Evolutionary conservation across 148 eudicot species (phyloP).

Genomic region (Camellia lanceoleosa): DNA sequence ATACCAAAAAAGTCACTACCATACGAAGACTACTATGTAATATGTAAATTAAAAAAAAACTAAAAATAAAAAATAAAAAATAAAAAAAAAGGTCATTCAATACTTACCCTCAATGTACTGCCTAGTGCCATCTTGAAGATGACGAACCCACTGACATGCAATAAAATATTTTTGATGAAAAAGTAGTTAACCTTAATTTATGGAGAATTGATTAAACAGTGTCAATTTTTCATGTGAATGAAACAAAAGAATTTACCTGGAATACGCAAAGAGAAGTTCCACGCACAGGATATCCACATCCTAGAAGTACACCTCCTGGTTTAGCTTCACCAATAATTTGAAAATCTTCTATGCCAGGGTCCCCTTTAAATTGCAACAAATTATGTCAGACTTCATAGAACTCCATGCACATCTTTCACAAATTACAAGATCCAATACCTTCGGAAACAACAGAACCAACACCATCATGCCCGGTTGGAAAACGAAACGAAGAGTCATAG

Average conservation of each 20-base stretch:
- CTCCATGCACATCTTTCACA: not conserved
- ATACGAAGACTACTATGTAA: too few relatives aligned
- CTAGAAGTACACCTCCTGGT: conserved; percentile 77
- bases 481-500: conserved; percentile 25
- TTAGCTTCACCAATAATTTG: conserved; percentile 86
- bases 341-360: conserved; percentile 85
- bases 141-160: conserved; percentile 82
- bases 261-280: conserved; percentile 93
- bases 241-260: conserved; percentile 50
- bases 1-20: too few relatives aligned
- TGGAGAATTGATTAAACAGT: not conserved
- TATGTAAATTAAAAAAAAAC: too few relatives aligned
- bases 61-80: not conserved
- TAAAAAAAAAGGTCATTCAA: not conserved
- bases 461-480: conserved; percentile 24
- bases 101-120: conserved; percentile 84
- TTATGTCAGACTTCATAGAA: conserved; percentile 14
- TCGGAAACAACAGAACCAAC: conserved; percentile 27
- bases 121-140: conserved; percentile 94
- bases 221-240: not conserved
- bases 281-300: conserved; percentile 83
- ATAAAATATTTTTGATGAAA: conserved; percentile 11
- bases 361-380: conserved; percentile 41
- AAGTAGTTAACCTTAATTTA: conserved; percentile 9
- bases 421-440: conserved; percentile 29